A percentile compares a stretch with the other conserved stretches of the same genome.
Conservation (phyloP, 768 basidiomycete genomes). For the Guyanaporus albipodus region DNA sequence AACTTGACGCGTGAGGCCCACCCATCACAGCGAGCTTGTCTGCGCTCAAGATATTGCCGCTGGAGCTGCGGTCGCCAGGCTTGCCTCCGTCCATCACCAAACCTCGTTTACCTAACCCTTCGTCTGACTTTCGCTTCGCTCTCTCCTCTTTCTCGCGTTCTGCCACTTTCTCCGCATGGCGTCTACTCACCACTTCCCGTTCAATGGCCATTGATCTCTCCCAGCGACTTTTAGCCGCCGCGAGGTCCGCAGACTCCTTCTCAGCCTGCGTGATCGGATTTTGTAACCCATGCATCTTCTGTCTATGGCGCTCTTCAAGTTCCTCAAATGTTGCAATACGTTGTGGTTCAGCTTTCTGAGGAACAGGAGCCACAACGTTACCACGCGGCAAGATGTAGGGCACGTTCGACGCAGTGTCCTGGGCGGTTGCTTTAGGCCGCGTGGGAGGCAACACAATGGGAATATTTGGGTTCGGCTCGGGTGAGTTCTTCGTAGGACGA, state of each 20-base stretch:
- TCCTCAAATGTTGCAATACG: constrained; percentile 84
- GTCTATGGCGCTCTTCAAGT: constrained; percentile 77
- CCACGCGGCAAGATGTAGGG: constrained; percentile 45
- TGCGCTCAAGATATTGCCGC: constrained; percentile 42
- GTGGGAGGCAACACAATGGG: constrained; percentile 31
- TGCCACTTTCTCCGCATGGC: constrained; percentile 67
- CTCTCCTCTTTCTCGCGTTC: constrained; percentile 48
- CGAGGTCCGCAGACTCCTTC: constrained; percentile 70
- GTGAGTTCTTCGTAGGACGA: constrained; percentile 15
- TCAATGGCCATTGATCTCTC: constrained; percentile 72
- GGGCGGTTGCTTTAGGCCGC: constrained; percentile 31
- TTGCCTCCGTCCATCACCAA: constrained; percentile 32
- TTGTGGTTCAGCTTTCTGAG: constrained; percentile 45
- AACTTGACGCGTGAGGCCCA: constrained; percentile 27
- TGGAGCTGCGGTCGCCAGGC: constrained; percentile 35
- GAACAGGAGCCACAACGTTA: constrained; percentile 37
- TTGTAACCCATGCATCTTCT: constrained; percentile 80
- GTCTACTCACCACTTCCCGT: constrained; percentile 65
- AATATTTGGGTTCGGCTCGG: constrained; percentile 25
- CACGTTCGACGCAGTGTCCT: constrained; percentile 34
- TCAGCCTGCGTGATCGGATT: constrained; percentile 78
- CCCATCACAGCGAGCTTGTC: constrained; percentile 50
- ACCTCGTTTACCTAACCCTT: constrained; percentile 37
- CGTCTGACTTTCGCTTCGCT: constrained; percentile 41
- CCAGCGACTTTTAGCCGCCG: constrained; percentile 78